Evolutionary conservation across 2,329 filamentous ascomycete genomes (phyloP).

Genomic region (Aspergillus arachidicola): DNA sequence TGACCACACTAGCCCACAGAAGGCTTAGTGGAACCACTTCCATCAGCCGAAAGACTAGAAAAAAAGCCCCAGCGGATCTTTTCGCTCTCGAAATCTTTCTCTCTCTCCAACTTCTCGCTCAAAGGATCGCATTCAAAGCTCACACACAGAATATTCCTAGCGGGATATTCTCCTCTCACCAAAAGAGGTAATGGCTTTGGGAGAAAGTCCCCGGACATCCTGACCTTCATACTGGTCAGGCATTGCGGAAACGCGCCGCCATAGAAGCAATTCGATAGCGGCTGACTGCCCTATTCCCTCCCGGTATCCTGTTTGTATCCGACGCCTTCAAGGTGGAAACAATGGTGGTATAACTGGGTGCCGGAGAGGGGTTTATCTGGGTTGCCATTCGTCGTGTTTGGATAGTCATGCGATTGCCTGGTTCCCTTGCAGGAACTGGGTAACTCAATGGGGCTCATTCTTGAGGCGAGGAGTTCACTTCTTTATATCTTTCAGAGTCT

Average conservation of each 20-base stretch:
- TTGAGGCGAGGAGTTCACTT: conserved; percentile 86
- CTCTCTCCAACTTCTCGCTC: conserved; percentile 80
- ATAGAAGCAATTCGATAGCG: conserved; percentile 90
- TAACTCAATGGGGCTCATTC: conserved; percentile 99
- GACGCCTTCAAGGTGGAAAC: conserved; percentile 50
- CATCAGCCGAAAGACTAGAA: conserved; percentile 19
- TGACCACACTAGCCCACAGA: background rate
- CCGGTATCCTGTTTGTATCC: conserved; percentile 51
- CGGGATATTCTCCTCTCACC: conserved; percentile 43
- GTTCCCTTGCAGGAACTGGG: conserved; percentile 49
- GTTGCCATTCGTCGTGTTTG: conserved; percentile 83
- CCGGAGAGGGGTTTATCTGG: conserved; percentile 48
- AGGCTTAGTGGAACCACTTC: conserved; percentile 25
- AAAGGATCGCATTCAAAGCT: conserved; percentile 99
- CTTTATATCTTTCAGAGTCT: conserved; percentile 44
- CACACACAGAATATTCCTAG: conserved; percentile 73
- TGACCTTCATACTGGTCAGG: conserved; percentile 53
- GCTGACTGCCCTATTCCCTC: conserved; percentile 67
- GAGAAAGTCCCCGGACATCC: conserved; percentile 99
- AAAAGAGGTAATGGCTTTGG: conserved; percentile 71
- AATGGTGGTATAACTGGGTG: conserved; percentile 38
- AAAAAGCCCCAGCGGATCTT: conserved; percentile 23
- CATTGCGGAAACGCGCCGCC: conserved; percentile 97
- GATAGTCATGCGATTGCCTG: conserved; percentile 98
- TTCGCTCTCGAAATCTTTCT: conserved; percentile 33